A percentile compares a stretch with the other conserved stretches of the same genome.
Evolutionary conservation across 2,329 filamentous ascomycete genomes (phyloP).

Genomic region (Apiospora pterosperma): DNA sequence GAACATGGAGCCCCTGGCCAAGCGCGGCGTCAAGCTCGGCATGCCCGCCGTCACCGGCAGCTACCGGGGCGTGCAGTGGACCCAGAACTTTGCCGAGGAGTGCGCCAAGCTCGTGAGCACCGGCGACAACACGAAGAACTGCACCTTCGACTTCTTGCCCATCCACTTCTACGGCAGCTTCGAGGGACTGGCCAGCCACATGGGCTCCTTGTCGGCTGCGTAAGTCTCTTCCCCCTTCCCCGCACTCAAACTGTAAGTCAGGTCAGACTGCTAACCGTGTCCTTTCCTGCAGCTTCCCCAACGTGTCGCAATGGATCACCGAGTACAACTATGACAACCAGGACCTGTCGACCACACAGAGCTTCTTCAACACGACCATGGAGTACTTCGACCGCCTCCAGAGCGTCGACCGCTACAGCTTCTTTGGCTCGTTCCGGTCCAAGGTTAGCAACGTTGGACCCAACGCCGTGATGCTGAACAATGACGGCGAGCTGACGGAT

Average conservation of each 20-base stretch:
- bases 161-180: conserved; percentile 70
- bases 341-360: conserved; percentile 53
- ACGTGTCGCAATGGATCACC: conserved; percentile 69
- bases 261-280: neutral
- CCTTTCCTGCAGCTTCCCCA: conserved; percentile 46
- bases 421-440: conserved; percentile 73
- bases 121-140: conserved; percentile 40
- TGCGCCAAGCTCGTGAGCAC: conserved; percentile 58
- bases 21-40: conserved; percentile 63
- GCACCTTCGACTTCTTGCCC: conserved; percentile 61
- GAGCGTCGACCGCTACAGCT: conserved; percentile 66
- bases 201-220: conserved; percentile 55
- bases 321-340: conserved; percentile 66
- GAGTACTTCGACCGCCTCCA: conserved; percentile 64
- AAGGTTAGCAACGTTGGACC: conserved; percentile 69
- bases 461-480: conserved; percentile 68
- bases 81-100: conserved; percentile 60
- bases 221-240: conserved; percentile 20
- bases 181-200: conserved; percentile 62
- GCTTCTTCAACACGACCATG: conserved; percentile 64
- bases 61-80: conserved; percentile 60
- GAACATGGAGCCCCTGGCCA: conserved; percentile 66
- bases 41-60: conserved; percentile 68
- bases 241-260: too few species aligned
- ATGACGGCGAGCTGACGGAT: conserved; percentile 66